These are phyloP conservation scores for Rhizopogon hawkerae DNA, from an alignment of 1,284 basidiomycete species.

Conservation along the genomic window DNA sequence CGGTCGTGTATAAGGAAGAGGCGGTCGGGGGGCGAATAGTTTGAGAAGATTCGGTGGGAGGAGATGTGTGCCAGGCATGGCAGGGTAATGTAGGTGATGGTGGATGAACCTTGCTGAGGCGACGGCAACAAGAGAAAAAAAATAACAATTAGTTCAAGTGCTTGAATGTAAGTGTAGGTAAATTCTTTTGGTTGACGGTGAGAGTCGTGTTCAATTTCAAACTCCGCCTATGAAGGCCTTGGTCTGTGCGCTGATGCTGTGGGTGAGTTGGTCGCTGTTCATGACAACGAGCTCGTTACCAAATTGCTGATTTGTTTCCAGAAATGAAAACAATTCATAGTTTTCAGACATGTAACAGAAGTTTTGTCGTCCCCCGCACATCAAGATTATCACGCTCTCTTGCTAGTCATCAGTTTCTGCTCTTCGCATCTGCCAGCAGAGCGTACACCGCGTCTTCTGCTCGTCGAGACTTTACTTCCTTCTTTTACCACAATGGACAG, in stretches of 20 bases:
- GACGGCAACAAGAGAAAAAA: background rate
- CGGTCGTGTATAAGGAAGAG: constrained; percentile 77
- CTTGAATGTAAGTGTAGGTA: background rate
- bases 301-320: constrained; percentile 3
- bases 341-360: constrained; percentile 11
- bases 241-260: constrained; percentile 8
- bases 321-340: constrained; percentile 17
- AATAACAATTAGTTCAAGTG: background rate
- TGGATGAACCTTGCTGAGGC: constrained; percentile 1
- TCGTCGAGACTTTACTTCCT: constrained; percentile 39
- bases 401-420: constrained; percentile 6
- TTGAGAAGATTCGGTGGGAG: constrained; percentile 91
- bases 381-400: constrained; percentile 6
- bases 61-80: constrained; percentile 78
- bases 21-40: constrained; percentile 87
- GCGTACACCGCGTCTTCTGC: constrained; percentile 9
- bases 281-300: background rate
- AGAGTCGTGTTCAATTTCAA: constrained; percentile 14
- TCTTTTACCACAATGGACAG: constrained; percentile 51
- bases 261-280: constrained; percentile 5
- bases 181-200: background rate
- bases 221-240: constrained; percentile 19
- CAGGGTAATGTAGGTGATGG: constrained; percentile 6
- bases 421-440: background rate
- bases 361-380: constrained; percentile 8